Percentiles rank a stretch among this genome's conserved stretches.
phyloP scores from a whole-genome alignment of 2,329 filamentous ascomycete species.

The Corinectria fuckeliana region DNA sequence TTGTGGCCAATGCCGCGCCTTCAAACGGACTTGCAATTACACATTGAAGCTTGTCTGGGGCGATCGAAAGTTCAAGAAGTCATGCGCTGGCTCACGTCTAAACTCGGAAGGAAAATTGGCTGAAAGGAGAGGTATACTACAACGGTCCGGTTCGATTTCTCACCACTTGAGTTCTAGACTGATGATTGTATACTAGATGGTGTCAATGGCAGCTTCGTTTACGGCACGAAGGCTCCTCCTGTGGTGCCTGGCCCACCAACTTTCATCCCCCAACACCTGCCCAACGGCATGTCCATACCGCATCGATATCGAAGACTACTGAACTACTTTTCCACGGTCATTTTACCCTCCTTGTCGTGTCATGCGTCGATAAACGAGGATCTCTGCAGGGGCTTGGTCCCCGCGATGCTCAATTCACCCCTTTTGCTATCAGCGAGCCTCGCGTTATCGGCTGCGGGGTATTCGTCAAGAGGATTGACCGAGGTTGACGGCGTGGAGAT shows the following conservation, averaged over 20 bases:
- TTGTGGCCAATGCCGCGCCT: slow-evolving; percentile 30
- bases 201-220: slow-evolving; percentile 2
- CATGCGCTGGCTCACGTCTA: neutral
- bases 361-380: slow-evolving; percentile 38
- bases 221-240: neutral
- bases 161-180: neutral
- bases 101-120: neutral
- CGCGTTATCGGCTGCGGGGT: slow-evolving; percentile 35
- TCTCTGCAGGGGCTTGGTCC: slow-evolving; percentile 34
- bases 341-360: slow-evolving; percentile 36
- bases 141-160: neutral
- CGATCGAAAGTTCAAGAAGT: slow-evolving; percentile 5
- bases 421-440: slow-evolving; percentile 38
- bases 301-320: slow-evolving; percentile 31
- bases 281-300: slow-evolving; percentile 34
- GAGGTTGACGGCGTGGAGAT: slow-evolving; percentile 33
- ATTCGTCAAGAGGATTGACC: slow-evolving; percentile 31
- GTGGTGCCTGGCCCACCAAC: neutral
- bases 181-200: neutral
- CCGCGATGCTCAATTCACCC: slow-evolving; percentile 35
- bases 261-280: slow-evolving; percentile 26
- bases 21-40: slow-evolving; percentile 31
- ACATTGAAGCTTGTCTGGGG: slow-evolving; percentile 37
- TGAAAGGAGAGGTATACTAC: neutral
- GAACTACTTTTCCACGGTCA: slow-evolving; percentile 34